Base-by-base conservation (phyloP, 306 rosid genomes). In the Vachellia pachyceras region DNA sequence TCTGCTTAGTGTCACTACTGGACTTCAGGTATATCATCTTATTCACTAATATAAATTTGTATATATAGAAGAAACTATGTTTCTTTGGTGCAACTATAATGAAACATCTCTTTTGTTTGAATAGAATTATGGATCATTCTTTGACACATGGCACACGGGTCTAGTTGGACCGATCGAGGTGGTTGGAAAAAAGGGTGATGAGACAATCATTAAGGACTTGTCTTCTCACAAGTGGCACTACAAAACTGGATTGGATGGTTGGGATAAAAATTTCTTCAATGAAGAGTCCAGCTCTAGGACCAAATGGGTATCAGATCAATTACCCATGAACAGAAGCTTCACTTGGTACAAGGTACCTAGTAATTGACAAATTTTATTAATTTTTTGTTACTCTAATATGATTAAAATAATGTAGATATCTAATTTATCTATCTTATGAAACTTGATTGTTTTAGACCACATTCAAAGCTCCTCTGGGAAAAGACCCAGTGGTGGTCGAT, bases 291-390 rank as follows among this genome's bases (percentile, higher is more conserved):
- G 50, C 13, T 69, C 42, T 6, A 54, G 52, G 7, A 23, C 45
- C 13, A 87, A 85, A 63, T 89, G 94, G 92, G 74, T 72, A 60
- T 52, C 83, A 3, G 15, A 44, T 1, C 0, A 66, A 0, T 3
- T 89, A 4, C 90, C 92, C 6, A n/a, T 22, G 6, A 74, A 89
- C 46, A 84, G 57, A 33, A 87, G 39, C 83, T 58, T 91, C 77
- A 91, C 91, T 35, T 89, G 92, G 95, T 91, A 89, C 75, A 87
- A 89, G 92, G 88, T 86, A 86, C 17, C 6, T 29, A 3, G 1
- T 10, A 11, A 29, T 29, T 11, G 1, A 5, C 0, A 4, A 5
- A 60, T 25, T 10, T 0, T 23, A 23, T 23, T 4, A 9, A 11
- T 3, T 3, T 3, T 29, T 29, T 29, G 33, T 29, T 29, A 29